These are phyloP conservation scores for Mariannaea elegans DNA, from an alignment of 2,329 filamentous ascomycete species.

Conservation along the genomic window DNA sequence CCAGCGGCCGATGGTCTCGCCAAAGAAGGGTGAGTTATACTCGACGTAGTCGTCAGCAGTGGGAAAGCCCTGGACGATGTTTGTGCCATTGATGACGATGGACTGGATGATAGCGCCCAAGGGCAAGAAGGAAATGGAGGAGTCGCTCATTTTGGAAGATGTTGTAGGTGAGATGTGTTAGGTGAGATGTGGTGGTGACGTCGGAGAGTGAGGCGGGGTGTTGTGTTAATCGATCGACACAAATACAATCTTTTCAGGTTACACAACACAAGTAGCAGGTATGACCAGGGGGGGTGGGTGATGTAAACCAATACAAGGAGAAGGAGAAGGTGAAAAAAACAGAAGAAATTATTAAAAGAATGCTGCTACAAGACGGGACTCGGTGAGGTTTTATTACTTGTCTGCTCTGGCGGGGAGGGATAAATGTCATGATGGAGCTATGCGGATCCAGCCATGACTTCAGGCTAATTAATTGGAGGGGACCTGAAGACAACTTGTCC, in stretches of 20 bases:
- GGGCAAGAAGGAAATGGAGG: slow-evolving; percentile 72
- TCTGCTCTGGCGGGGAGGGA: slow-evolving; percentile 22
- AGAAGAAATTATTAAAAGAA: not conserved
- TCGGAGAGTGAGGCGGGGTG: slow-evolving; percentile 17
- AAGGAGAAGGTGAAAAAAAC: slow-evolving; percentile 5
- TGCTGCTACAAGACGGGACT: slow-evolving; percentile 16
- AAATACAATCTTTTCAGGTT: slow-evolving; percentile 18
- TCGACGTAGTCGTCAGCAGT: slow-evolving; percentile 77
- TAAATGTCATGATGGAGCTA: slow-evolving; percentile 35
- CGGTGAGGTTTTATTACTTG: slow-evolving; percentile 31
- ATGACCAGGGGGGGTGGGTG: no score
- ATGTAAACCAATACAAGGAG: no score
- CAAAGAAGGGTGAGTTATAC: slow-evolving; percentile 84
- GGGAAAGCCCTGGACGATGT: slow-evolving; percentile 90
- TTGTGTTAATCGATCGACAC: slow-evolving; percentile 3
- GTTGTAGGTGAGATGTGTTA: slow-evolving; percentile 9
- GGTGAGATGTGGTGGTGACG: not conserved
- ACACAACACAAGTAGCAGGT: not conserved
- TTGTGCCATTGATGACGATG: slow-evolving; percentile 78
- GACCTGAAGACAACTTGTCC: slow-evolving; percentile 1
- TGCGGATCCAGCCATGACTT: slow-evolving; percentile 37
- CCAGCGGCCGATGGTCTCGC: slow-evolving; percentile 88
- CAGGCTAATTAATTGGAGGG: slow-evolving; percentile 34
- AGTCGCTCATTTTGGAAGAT: slow-evolving; percentile 50
- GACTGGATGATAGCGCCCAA: slow-evolving; percentile 84